phyloP scores from a whole-genome alignment of 345 rosid genomes.

The Populus nigra region DNA sequence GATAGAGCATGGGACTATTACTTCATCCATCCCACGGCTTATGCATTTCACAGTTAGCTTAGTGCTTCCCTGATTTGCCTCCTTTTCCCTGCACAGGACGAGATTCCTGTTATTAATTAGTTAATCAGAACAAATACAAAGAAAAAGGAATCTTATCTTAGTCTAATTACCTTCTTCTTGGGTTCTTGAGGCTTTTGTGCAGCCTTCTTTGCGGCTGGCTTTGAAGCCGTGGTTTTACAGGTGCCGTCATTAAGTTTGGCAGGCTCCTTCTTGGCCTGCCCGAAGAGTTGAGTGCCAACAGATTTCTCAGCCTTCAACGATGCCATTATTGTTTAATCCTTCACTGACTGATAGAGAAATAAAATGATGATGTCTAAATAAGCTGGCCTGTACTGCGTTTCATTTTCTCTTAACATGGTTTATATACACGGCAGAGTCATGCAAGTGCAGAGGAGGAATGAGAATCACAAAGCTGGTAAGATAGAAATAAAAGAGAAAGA shows the following conservation, averaged over 20 bases:
- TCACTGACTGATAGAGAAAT: not conserved
- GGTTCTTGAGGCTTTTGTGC: slow-evolving; percentile 45
- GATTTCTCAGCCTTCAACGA: slow-evolving; percentile 44
- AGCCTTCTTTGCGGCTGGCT: slow-evolving; percentile 41
- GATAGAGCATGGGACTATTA: not conserved
- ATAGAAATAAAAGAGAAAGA: not conserved
- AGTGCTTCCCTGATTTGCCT: slow-evolving; percentile 22
- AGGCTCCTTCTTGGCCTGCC: slow-evolving; percentile 40
- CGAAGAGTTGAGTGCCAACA: slow-evolving; percentile 37
- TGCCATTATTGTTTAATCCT: slow-evolving; percentile 22
- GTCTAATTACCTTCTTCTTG: slow-evolving; percentile 45
- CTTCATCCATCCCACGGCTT: not conserved
- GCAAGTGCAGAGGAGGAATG: slow-evolving; percentile 10
- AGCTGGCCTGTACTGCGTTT: not conserved
- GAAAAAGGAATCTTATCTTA: not conserved
- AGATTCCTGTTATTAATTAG: not conserved
- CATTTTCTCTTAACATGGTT: not conserved
- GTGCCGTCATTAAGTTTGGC: slow-evolving; percentile 22
- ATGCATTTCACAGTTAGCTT: not conserved
- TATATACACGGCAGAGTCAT: slow-evolving; percentile 3
- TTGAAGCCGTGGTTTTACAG: slow-evolving; percentile 36
- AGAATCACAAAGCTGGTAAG: slow-evolving; percentile 3
- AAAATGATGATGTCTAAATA: not conserved
- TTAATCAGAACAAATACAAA: not conserved
- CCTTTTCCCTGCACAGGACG: slow-evolving; percentile 15